phyloP scores from a whole-genome alignment of 192 early-diverging fungal genomes.

The Phlyctochytrium bullatum region DNA sequence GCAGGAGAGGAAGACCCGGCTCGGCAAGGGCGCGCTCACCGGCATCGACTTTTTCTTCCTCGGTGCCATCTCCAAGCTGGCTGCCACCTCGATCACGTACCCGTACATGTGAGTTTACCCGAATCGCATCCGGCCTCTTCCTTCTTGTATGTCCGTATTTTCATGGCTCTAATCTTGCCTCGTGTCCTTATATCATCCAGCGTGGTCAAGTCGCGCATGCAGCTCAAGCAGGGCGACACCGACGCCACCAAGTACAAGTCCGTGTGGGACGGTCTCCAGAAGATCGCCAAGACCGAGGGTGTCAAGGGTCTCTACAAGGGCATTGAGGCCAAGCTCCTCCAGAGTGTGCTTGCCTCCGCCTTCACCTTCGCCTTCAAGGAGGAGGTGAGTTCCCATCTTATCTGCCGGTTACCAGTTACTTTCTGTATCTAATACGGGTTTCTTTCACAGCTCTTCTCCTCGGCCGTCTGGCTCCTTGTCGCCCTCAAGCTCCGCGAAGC shows the following conservation, averaged over 20 bases:
- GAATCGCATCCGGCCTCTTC: not conserved
- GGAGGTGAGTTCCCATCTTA: constrained; percentile 27
- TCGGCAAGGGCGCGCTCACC: constrained; percentile 49
- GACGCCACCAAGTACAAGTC: constrained; percentile 75
- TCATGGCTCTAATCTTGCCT: not conserved
- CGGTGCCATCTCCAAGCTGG: constrained; percentile 92
- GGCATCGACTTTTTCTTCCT: constrained; percentile 93
- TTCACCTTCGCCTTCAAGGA: constrained; percentile 91
- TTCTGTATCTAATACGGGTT: not conserved
- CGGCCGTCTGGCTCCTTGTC: constrained; percentile 39
- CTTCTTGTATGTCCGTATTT: not conserved
- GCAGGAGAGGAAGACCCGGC: constrained; percentile 51
- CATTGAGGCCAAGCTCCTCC: constrained; percentile 93
- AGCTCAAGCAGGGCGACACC: constrained; percentile 77
- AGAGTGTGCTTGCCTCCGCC: constrained; percentile 91
- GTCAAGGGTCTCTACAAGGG: constrained; percentile 68
- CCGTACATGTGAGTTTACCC: constrained; percentile 82
- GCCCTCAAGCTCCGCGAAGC: constrained; percentile 37
- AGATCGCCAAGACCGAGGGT: constrained; percentile 90
- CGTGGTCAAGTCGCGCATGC: constrained; percentile 97
- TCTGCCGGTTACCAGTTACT: not conserved
- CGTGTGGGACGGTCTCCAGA: constrained; percentile 82
- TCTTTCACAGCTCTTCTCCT: constrained; percentile 27
- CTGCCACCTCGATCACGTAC: constrained; percentile 93
- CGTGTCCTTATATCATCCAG: constrained; percentile 33